These are phyloP conservation scores for Atalantia buxifolia DNA, from an alignment of 345 rosid genomes.

Conservation along the genomic window DNA sequence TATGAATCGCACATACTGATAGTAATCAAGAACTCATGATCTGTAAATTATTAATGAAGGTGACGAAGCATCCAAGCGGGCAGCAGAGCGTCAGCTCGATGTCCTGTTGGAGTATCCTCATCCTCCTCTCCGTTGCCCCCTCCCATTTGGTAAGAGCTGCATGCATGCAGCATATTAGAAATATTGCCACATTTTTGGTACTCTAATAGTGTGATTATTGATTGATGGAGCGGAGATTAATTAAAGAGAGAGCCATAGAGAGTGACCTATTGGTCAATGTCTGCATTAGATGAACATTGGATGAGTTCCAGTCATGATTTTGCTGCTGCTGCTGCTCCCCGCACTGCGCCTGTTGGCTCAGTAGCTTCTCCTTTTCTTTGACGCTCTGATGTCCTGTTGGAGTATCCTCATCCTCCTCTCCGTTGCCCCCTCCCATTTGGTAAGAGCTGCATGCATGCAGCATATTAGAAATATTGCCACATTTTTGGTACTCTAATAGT, in stretches of 20 bases:
- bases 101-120: conserved; percentile 16
- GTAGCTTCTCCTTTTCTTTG: conserved; percentile 68
- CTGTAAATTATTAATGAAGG: conserved; percentile 12
- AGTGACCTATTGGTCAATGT: conserved; percentile 41
- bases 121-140: conserved; percentile 28
- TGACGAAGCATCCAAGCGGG: conserved; percentile 61
- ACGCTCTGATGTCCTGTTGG: conserved; percentile 17
- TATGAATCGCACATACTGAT: background rate
- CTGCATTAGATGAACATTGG: conserved; percentile 35
- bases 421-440: conserved; percentile 10
- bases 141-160: conserved; percentile 7
- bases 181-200: background rate
- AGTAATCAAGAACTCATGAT: background rate
- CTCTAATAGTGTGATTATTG: background rate
- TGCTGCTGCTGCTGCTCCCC: conserved; percentile 32
- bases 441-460: conserved; percentile 6
- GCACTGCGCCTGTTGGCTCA: conserved; percentile 29
- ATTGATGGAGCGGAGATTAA: no score
- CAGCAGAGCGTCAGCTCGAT: conserved; percentile 29
- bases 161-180: conserved; percentile 10
- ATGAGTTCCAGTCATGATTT: conserved; percentile 28
- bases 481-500: no score
- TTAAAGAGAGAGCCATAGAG: conserved; percentile 3
- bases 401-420: conserved; percentile 30
- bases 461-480: background rate